Evolutionary conservation across 2,329 filamentous ascomycete species (phyloP).

Genomic region (Pezicula radicicola): DNA sequence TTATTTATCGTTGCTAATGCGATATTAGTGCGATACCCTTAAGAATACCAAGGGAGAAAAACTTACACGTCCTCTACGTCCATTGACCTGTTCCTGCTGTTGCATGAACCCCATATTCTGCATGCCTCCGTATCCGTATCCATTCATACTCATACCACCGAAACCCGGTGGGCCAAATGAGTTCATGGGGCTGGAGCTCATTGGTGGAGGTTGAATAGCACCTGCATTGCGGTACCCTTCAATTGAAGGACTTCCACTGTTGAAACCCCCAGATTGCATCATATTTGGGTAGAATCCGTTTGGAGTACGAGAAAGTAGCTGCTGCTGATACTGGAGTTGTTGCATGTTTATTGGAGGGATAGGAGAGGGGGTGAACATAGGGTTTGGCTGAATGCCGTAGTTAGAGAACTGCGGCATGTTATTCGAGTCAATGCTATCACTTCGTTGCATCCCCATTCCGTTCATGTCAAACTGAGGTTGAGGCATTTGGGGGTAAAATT

Average conservation of each 20-base stretch:
- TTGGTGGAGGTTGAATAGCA: constrained; percentile 42
- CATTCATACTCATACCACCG: constrained; percentile 41
- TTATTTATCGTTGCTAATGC: background rate
- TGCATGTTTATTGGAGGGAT: constrained; percentile 49
- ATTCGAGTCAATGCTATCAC: constrained; percentile 48
- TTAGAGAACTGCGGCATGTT: constrained; percentile 45
- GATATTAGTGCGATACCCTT: background rate
- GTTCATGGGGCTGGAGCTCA: constrained; percentile 37
- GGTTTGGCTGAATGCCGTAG: constrained; percentile 44
- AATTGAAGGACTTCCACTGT: constrained; percentile 42
- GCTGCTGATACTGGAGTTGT: constrained; percentile 57
- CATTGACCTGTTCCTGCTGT: constrained; percentile 55
- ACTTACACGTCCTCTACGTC: constrained; percentile 55
- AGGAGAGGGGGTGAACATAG: constrained; percentile 48
- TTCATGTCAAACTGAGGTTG: constrained; percentile 44
- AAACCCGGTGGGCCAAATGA: constrained; percentile 50
- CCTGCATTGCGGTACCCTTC: constrained; percentile 57
- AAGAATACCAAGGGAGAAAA: background rate
- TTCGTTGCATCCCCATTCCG: constrained; percentile 48
- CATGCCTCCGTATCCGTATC: constrained; percentile 42
- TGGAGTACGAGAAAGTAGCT: constrained; percentile 51
- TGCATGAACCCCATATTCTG: constrained; percentile 51
- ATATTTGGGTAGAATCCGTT: constrained; percentile 55
- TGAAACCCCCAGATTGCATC: constrained; percentile 57
- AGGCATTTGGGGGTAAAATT: constrained; percentile 51